Conservation (phyloP, 2,329 filamentous ascomycete species). For the Botryosphaeria dothidea region DNA sequence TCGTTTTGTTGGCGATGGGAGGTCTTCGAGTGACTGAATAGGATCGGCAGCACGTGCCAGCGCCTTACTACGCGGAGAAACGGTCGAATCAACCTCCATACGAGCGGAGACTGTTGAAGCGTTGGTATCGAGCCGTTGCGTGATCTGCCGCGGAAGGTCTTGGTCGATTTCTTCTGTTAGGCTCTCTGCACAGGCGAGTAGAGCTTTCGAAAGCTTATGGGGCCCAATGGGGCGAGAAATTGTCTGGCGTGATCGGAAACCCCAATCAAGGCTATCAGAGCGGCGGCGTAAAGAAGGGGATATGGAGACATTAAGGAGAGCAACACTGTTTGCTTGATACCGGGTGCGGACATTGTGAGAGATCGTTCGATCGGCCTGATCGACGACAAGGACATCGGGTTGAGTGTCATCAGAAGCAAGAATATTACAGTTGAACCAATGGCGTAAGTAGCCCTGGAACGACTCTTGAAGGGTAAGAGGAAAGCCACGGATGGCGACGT, state of each 20-base stretch:
- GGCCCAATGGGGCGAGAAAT: constrained; percentile 33
- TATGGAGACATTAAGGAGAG: constrained; percentile 1
- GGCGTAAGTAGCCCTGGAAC: neutral
- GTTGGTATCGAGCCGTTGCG: neutral
- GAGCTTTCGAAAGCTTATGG: constrained; percentile 39
- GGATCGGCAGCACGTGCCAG: neutral
- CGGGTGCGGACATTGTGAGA: neutral
- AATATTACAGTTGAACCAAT: constrained; percentile 13
- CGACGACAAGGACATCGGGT: constrained; percentile 12
- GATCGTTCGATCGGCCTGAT: constrained; percentile 2
- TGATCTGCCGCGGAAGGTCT: neutral
- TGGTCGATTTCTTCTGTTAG: neutral
- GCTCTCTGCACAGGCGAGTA: constrained; percentile 21
- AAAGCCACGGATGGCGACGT: constrained; percentile 4
- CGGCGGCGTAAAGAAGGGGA: neutral
- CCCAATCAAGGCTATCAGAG: constrained; percentile 7
- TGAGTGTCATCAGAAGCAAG: neutral
- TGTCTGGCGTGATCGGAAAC: constrained; percentile 32
- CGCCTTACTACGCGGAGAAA: constrained; percentile 6
- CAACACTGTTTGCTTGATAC: neutral
- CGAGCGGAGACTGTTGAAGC: neutral
- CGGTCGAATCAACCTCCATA: constrained; percentile 14
- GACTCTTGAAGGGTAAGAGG: neutral
- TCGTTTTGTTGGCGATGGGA: constrained; percentile 15
- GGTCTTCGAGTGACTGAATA: neutral